Evolutionary conservation across 2,329 filamentous ascomycete species (phyloP).

Genomic region (Epichloe glyceriae): DNA sequence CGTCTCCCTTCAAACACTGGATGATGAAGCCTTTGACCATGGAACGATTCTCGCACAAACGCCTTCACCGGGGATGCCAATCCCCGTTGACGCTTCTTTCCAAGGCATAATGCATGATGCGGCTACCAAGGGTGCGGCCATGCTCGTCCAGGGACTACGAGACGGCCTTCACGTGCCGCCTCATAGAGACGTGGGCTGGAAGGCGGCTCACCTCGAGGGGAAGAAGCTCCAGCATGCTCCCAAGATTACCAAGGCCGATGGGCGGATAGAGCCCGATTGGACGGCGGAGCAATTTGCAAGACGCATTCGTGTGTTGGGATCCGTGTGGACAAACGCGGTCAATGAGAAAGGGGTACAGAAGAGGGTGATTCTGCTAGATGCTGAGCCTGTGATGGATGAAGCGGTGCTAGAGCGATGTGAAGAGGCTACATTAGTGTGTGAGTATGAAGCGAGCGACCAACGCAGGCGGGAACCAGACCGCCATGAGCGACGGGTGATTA

Average conservation of each 20-base stretch:
- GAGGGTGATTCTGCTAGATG: conserved; percentile 27
- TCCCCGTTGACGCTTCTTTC: conserved; percentile 31
- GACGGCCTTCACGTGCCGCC: conserved; percentile 53
- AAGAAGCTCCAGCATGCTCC: conserved; percentile 40
- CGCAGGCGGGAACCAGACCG: background rate
- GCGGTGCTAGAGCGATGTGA: conserved; percentile 1
- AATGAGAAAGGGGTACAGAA: conserved; percentile 13
- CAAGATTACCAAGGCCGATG: conserved; percentile 57
- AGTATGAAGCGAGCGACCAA: conserved; percentile 3
- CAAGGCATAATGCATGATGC: conserved; percentile 33
- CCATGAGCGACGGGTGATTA: background rate
- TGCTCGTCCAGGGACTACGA: conserved; percentile 56
- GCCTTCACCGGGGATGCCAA: conserved; percentile 40
- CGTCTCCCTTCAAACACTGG: conserved; percentile 76
- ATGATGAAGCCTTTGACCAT: conserved; percentile 63
- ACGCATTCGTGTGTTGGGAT: conserved; percentile 46
- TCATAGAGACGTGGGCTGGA: conserved; percentile 22
- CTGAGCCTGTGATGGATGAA: conserved; percentile 11
- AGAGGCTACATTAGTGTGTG: conserved; percentile 9
- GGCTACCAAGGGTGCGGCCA: conserved; percentile 50
- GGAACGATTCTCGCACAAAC: conserved; percentile 65
- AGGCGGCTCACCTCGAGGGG: conserved; percentile 9
- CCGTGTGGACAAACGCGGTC: conserved; percentile 46
- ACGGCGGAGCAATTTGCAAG: conserved; percentile 39
- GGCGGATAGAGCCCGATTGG: conserved; percentile 42